Base-by-base conservation (phyloP, 1,139 yeast species). In the Suhomyces maxii region DNA sequence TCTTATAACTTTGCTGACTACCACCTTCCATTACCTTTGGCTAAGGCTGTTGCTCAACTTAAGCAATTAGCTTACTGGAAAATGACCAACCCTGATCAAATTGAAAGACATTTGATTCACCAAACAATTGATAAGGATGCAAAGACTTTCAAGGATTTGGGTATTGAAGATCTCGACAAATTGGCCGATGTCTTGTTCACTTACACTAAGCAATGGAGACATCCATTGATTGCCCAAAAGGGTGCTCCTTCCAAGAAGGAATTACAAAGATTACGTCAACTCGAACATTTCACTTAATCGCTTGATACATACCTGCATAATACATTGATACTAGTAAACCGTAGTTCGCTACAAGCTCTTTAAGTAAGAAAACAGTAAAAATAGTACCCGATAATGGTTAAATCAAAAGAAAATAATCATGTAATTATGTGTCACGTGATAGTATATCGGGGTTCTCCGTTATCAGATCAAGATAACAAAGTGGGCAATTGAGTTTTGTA, bases 31-130 rank as follows among this genome's bases (percentile, higher is more conserved):
- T 61, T 62, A 62, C 68, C 63, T 56, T 69, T 68, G 64, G 89
- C 67, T 59, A 77, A 65, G 65, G 71, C 59, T 47, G 67, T 63
- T 34, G 79, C 79, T 42, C 70, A 70, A 42, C 40, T 81, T 41
- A 83, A 83, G 64, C 78, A 76, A 57, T 63, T 71, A 50, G 69
- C 80, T 46, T 86, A 87, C 77, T 86, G 91, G 87, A 80, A 77
- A 59, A 76, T 81, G 59, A 73, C 83, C 50, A 84, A 83, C 59
- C 80, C 89, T 32, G 96, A 89, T 67, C 86, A 84, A 65, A 77
- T 86, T 50, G 88, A 84, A 68, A 83, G 96, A 69, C 85, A 83
- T 68, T 77, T 81, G 59, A 76, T 86, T 54, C 74, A 86, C 68
- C 96, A 89, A 68, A 61, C 64, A 25, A 75, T 84, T 54, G 86